Conservation (phyloP, 1,139 yeast species). For the Suhomyces bribrorum region DNA sequence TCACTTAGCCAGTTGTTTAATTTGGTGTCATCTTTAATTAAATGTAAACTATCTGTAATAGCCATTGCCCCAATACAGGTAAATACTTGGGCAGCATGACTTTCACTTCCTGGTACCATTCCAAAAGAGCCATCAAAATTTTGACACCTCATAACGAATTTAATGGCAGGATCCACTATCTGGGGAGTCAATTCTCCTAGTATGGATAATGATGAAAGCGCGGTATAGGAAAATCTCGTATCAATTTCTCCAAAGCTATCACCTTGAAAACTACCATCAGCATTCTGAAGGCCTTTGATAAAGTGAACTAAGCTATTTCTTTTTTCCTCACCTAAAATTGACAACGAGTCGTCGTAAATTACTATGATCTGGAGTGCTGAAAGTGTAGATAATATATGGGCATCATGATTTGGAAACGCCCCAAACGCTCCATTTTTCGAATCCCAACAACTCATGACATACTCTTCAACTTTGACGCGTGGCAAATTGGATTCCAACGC, state of each 20-base stretch:
- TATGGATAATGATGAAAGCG: constrained; percentile 70
- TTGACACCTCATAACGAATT: constrained; percentile 66
- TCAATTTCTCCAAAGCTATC: constrained; percentile 92
- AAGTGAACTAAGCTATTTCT: constrained; percentile 32
- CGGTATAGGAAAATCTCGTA: constrained; percentile 85
- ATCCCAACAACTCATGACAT: constrained; percentile 70
- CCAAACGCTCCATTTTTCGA: constrained; percentile 77
- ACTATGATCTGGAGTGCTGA: constrained; percentile 81
- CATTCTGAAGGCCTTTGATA: constrained; percentile 59
- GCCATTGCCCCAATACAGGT: constrained; percentile 83
- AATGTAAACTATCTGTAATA: constrained; percentile 59
- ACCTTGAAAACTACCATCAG: constrained; percentile 84
- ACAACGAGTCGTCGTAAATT: constrained; percentile 59
- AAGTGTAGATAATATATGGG: constrained; percentile 83
- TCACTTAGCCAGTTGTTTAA: constrained; percentile 86
- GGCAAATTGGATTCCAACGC: constrained; percentile 57
- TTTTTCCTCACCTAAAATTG: constrained; percentile 27
- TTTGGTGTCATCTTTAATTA: constrained; percentile 50
- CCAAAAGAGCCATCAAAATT: constrained; percentile 98
- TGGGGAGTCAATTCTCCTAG: constrained; percentile 63
- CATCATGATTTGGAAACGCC: constrained; percentile 85
- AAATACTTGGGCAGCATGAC: constrained; percentile 92
- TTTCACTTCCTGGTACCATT: constrained; percentile 89
- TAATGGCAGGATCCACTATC: constrained; percentile 64
- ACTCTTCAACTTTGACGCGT: constrained; percentile 60